Conservation (phyloP, 148 eudicot genomes). For the Talinum fruticosum region DNA sequence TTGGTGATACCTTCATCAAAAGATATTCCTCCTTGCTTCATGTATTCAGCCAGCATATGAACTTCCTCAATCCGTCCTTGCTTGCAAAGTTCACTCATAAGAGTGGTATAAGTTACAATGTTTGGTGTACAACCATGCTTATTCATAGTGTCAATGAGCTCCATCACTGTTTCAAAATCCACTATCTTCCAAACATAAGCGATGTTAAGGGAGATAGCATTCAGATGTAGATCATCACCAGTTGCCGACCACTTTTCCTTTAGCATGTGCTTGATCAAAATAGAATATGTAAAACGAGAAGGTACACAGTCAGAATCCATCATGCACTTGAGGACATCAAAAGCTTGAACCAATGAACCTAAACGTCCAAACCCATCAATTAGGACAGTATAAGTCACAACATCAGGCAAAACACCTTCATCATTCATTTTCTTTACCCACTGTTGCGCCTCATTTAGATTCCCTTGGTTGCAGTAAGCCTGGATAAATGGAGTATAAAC, state of each 20-base stretch:
- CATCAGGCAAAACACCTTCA: constrained; percentile 54
- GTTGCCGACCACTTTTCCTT: constrained; percentile 26
- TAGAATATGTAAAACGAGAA: constrained; percentile 65
- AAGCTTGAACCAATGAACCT: constrained; percentile 46
- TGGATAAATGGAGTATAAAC: constrained; percentile 64
- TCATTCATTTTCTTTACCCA: constrained; percentile 56
- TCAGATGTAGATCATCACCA: constrained; percentile 14
- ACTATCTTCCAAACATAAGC: constrained; percentile 66
- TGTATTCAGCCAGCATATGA: constrained; percentile 51
- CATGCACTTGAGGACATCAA: constrained; percentile 62
- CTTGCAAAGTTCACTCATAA: constrained; percentile 58
- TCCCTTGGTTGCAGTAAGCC: constrained; percentile 65
- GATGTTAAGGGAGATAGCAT: constrained; percentile 33
- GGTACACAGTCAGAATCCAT: constrained; percentile 64
- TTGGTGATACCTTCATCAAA: constrained; percentile 52
- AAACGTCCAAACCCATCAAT: constrained; percentile 65
- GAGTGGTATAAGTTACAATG: constrained; percentile 44
- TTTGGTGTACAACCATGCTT: constrained; percentile 48
- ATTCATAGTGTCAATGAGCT: constrained; percentile 51
- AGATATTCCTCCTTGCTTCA: constrained; percentile 48
- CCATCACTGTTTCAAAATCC: constrained; percentile 59
- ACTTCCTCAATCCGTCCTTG: constrained; percentile 59
- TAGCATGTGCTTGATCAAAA: constrained; percentile 60
- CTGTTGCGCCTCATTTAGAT: constrained; percentile 61
- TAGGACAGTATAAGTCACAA: constrained; percentile 57